Evolutionary conservation across 805 yeast species (phyloP).

Genomic region (Naumovozyma castellii): DNA sequence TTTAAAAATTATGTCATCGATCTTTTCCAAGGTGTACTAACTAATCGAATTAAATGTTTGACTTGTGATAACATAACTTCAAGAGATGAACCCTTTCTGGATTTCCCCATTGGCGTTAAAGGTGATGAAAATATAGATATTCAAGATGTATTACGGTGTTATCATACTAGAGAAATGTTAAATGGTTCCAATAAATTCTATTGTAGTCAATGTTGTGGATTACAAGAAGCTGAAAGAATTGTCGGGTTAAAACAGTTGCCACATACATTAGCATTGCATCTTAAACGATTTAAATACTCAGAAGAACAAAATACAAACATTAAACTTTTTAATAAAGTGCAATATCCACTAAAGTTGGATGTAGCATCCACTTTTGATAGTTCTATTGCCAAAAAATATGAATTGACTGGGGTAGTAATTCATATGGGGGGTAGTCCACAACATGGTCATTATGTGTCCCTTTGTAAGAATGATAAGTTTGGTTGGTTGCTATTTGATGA

Average conservation of each 20-base stretch:
- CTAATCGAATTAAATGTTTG: slow-evolving; percentile 82
- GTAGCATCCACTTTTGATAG: slow-evolving; percentile 44
- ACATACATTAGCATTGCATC: slow-evolving; percentile 66
- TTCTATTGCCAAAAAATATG: slow-evolving; percentile 50
- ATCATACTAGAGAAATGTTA: slow-evolving; percentile 76
- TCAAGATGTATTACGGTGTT: slow-evolving; percentile 36
- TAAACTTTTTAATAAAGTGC: slow-evolving; percentile 76
- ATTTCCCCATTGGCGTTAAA: slow-evolving; percentile 75
- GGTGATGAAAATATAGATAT: slow-evolving; percentile 64
- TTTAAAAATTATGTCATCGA: slow-evolving; percentile 49
- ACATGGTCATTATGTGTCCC: slow-evolving; percentile 90
- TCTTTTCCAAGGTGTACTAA: slow-evolving; percentile 74
- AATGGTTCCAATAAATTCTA: slow-evolving; percentile 84
- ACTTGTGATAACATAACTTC: slow-evolving; percentile 77
- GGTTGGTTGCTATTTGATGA: slow-evolving; percentile 95
- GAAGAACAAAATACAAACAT: slow-evolving; percentile 74
- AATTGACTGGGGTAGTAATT: slow-evolving; percentile 75
- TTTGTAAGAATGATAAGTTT: slow-evolving; percentile 64
- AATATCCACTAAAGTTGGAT: slow-evolving; percentile 65
- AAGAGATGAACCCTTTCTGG: slow-evolving; percentile 79
- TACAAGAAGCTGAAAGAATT: slow-evolving; percentile 89
- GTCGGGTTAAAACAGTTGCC: slow-evolving; percentile 76
- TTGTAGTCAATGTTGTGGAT: slow-evolving; percentile 81
- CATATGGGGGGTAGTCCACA: slow-evolving; percentile 97
- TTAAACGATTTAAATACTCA: slow-evolving; percentile 86